Conservation (phyloP, 495 filamentous ascomycete genomes). For the Penicillium samsonianum region DNA sequence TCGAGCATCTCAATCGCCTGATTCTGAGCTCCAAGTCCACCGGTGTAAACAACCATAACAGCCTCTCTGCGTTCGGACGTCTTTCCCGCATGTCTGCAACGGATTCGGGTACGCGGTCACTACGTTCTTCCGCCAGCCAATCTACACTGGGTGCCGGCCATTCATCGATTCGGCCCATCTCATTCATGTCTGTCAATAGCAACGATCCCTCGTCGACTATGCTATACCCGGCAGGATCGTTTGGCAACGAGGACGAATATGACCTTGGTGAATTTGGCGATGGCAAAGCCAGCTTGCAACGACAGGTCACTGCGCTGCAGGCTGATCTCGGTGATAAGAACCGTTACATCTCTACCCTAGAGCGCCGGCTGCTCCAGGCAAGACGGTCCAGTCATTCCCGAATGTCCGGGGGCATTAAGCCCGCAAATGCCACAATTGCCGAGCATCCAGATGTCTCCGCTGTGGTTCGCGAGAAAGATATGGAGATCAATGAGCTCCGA, state of each 20-base stretch:
- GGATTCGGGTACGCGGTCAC: constrained; percentile 54
- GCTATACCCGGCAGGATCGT: constrained; percentile 36
- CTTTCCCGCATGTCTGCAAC: constrained; percentile 61
- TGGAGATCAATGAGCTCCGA: constrained; percentile 87
- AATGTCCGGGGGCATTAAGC: constrained; percentile 68
- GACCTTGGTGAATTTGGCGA: constrained; percentile 83
- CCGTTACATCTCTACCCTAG: constrained; percentile 90
- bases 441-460: constrained; percentile 68
- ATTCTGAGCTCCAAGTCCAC: constrained; percentile 94
- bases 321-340: constrained; percentile 95
- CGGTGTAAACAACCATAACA: constrained; percentile 78
- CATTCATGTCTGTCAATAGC: constrained; percentile 60
- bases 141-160: constrained; percentile 61
- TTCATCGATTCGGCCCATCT: constrained; percentile 61
- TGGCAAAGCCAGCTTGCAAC: constrained; percentile 75
- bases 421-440: constrained; percentile 55
- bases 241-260: constrained; percentile 64
- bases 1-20: constrained; percentile 94
- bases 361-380: constrained; percentile 89
- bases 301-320: constrained; percentile 84
- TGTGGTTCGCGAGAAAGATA: constrained; percentile 83
- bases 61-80: constrained; percentile 70
- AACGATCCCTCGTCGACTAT: constrained; percentile 42
- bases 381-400: constrained; percentile 86
- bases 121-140: constrained; percentile 71